Conservation (phyloP, 345 rosid genomes). For the Eucalyptus marginata region DNA sequence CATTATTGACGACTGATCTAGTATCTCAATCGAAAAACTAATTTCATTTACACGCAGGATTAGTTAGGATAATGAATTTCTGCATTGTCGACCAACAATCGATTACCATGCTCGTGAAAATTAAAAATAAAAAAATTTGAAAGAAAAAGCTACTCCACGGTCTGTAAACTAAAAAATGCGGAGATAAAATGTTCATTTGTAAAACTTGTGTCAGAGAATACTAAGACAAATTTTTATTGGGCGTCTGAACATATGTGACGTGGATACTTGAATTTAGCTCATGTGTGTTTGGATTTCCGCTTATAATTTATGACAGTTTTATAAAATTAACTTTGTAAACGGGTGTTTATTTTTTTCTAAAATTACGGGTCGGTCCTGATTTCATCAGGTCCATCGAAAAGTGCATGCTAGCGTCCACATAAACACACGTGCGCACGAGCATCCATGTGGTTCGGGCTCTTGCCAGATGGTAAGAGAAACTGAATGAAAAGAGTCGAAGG, state of each 20-base stretch:
- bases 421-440: neutral
- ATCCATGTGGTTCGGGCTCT: neutral
- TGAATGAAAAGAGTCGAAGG: neutral
- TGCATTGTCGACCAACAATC: neutral
- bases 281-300: neutral
- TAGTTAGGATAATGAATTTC: neutral
- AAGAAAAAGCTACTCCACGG: neutral
- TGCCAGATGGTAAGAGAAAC: neutral
- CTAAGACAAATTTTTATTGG: neutral
- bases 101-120: neutral
- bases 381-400: neutral
- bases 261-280: neutral
- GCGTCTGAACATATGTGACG: neutral
- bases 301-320: neutral
- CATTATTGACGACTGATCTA: neutral
- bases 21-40: neutral
- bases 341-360: neutral
- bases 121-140: neutral
- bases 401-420: neutral
- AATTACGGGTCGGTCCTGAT: neutral
- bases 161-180: neutral
- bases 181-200: neutral
- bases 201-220: neutral
- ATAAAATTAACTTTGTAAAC: neutral
- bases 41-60: neutral